phyloP scores from a whole-genome alignment of 768 basidiomycete genomes.

The Naganishia onofrii region DNA sequence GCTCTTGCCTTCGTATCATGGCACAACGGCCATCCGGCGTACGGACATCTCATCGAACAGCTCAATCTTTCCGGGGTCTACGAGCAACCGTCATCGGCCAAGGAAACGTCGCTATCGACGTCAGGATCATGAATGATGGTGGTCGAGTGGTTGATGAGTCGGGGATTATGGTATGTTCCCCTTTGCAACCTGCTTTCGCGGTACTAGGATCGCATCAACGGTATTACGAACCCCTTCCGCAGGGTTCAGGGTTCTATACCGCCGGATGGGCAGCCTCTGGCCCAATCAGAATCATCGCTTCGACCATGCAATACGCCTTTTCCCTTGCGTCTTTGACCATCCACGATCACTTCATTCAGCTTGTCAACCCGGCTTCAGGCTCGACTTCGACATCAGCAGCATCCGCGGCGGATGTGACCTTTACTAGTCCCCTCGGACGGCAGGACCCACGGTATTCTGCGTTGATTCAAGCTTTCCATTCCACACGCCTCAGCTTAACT shows the following conservation, averaged over 20 bases:
- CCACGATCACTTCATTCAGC: constrained; percentile 57
- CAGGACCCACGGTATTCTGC: too few species aligned
- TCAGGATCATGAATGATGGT: constrained; percentile 57
- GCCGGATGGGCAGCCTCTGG: constrained; percentile 92
- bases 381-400: too few species aligned
- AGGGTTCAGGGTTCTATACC: constrained; percentile 68
- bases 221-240: too few species aligned
- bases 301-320: constrained; percentile 91
- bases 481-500: too few species aligned
- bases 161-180: constrained; percentile 48
- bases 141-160: constrained; percentile 52
- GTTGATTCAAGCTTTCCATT: too few species aligned
- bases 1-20: constrained; percentile 86
- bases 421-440: too few species aligned
- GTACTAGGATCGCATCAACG: too few species aligned
- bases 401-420: too few species aligned
- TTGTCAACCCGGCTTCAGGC: too few species aligned
- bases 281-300: constrained; percentile 83
- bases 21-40: constrained; percentile 89
- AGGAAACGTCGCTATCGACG: constrained; percentile 90
- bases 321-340: constrained; percentile 70
- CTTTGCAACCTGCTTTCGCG: constrained; percentile 32
- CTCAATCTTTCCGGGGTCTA: constrained; percentile 60
- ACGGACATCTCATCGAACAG: constrained; percentile 58
- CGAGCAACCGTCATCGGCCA: constrained; percentile 82